Evolutionary conservation across 1,284 basidiomycete species (phyloP).

Genomic region (Xerocomus nothofagi): DNA sequence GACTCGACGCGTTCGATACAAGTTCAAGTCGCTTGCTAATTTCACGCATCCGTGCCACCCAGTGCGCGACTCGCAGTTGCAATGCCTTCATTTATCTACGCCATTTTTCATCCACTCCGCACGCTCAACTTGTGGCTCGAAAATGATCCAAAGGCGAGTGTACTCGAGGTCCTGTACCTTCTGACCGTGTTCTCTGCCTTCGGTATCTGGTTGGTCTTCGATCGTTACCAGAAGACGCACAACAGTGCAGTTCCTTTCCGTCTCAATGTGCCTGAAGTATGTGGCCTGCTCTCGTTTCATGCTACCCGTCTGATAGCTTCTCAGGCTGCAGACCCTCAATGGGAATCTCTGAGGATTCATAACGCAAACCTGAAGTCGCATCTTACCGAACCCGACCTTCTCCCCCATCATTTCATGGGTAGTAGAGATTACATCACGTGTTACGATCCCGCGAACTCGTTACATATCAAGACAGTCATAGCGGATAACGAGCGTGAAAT

Average conservation of each 20-base stretch:
- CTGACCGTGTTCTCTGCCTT: slow-evolving; percentile 66
- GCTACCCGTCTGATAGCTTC: slow-evolving; percentile 11
- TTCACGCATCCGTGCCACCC: not conserved
- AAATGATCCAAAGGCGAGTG: slow-evolving; percentile 45
- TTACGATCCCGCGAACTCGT: slow-evolving; percentile 87
- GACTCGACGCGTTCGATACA: slow-evolving; percentile 3
- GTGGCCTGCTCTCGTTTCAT: slow-evolving; percentile 20
- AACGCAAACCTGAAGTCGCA: slow-evolving; percentile 66
- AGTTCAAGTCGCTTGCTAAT: slow-evolving; percentile 11
- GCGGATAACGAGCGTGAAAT: slow-evolving; percentile 73
- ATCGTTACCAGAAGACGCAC: slow-evolving; percentile 68
- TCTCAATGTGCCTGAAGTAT: slow-evolving; percentile 58
- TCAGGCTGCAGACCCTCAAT: slow-evolving; percentile 57
- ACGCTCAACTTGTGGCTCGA: slow-evolving; percentile 47
- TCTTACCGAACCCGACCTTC: slow-evolving; percentile 54
- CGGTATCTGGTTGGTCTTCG: slow-evolving; percentile 74
- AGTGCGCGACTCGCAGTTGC: slow-evolving; percentile 7
- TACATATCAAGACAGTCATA: slow-evolving; percentile 70
- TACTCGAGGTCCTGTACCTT: slow-evolving; percentile 56
- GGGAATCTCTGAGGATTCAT: slow-evolving; percentile 53
- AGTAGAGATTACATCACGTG: slow-evolving; percentile 75
- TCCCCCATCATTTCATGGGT: slow-evolving; percentile 47
- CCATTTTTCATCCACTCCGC: slow-evolving; percentile 51
- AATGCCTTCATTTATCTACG: slow-evolving; percentile 43
- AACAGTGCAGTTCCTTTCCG: slow-evolving; percentile 71